These are phyloP conservation scores for Austroboletus olivaceoglutinosus DNA, from an alignment of 1,284 basidiomycete genomes.

Conservation along the genomic window DNA sequence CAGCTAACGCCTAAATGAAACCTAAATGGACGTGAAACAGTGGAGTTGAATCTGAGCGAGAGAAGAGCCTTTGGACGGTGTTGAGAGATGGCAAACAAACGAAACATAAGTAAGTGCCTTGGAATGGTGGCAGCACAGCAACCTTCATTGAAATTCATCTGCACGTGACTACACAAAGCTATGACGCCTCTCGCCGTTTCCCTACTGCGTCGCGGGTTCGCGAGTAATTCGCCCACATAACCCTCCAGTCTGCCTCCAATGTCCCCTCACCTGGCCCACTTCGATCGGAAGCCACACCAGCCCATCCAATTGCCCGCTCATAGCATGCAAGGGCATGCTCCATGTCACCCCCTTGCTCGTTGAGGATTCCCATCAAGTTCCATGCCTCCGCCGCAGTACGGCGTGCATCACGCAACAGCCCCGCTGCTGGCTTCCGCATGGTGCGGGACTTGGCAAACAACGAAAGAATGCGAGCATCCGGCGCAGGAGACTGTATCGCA, in stretches of 20 bases:
- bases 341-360: conserved; percentile 38
- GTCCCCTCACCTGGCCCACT: conserved; percentile 49
- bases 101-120: conserved; percentile 14
- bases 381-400: conserved; percentile 71
- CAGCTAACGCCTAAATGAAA: conserved; percentile 77
- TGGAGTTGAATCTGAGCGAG: conserved; percentile 20
- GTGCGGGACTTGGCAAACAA: conserved; percentile 45
- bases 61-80: background rate
- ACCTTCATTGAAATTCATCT: background rate
- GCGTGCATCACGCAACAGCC: conserved; percentile 65
- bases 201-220: conserved; percentile 34
- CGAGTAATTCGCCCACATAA: conserved; percentile 49
- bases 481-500: conserved; percentile 44
- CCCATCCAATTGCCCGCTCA: conserved; percentile 63
- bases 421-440: conserved; percentile 55
- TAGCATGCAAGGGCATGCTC: conserved; percentile 52
- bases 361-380: conserved; percentile 53
- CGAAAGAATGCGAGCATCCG: conserved; percentile 41
- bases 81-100: conserved; percentile 1
- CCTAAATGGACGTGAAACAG: conserved; percentile 49
- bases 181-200: background rate
- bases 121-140: background rate
- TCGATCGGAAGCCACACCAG: conserved; percentile 45
- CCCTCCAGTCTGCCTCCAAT: conserved; percentile 56
- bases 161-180: conserved; percentile 20